Percentiles rank a stretch among this genome's conserved stretches.
These are phyloP conservation scores for Kwoniella heveanensis DNA, from an alignment of 768 basidiomycete genomes.

Conservation along the genomic window DNA sequence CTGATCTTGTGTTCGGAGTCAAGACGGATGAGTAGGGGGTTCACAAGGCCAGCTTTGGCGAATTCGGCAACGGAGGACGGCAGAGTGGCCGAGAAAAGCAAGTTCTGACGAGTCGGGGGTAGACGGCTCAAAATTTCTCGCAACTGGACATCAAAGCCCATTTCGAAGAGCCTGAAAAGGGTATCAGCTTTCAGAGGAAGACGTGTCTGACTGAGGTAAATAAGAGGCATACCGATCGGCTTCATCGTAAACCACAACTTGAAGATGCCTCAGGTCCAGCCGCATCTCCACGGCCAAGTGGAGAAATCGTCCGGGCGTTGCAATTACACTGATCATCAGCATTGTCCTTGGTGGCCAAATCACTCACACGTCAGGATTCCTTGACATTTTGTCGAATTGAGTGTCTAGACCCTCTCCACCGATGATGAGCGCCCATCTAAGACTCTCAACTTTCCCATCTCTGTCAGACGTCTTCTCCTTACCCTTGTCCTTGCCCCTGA, in stretches of 20 bases:
- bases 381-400: conserved; percentile 92
- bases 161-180: conserved; percentile 73
- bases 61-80: conserved; percentile 96
- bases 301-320: conserved; percentile 95
- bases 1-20: conserved; percentile 97
- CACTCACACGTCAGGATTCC: conserved; percentile 90
- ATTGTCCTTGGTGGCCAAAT: neutral
- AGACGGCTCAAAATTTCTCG: conserved; percentile 89
- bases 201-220: neutral
- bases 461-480: conserved; percentile 56
- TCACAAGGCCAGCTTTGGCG: conserved; percentile 87
- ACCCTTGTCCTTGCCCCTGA: conserved; percentile 55
- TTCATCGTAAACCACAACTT: conserved; percentile 95
- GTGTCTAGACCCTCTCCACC: conserved; percentile 95
- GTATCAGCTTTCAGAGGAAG: too few relatives aligned
- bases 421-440: conserved; percentile 92
- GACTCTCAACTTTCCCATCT: conserved; percentile 43
- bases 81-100: conserved; percentile 93
- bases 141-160: conserved; percentile 92
- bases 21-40: conserved; percentile 92
- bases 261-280: conserved; percentile 78
- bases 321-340: conserved; percentile 72
- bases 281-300: conserved; percentile 97
- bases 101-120: conserved; percentile 81
- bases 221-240: conserved; percentile 69